phyloP scores from a whole-genome alignment of 2,329 filamentous ascomycete genomes.

The Dendrostoma leiphaemia region DNA sequence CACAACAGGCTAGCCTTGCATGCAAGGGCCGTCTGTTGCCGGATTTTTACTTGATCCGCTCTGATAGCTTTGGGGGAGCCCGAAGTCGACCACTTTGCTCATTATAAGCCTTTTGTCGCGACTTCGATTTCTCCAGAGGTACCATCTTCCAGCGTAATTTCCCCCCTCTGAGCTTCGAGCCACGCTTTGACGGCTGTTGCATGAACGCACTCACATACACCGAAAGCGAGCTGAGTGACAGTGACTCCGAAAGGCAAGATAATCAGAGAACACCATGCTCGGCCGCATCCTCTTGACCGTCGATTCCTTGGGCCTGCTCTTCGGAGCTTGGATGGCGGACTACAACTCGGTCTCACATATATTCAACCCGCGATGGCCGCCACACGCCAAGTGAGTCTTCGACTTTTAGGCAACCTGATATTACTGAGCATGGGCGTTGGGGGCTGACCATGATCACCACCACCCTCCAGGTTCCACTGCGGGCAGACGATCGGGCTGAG shows the following conservation, averaged over 20 bases:
- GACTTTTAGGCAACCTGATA: neutral
- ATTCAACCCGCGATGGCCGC: conserved; percentile 43
- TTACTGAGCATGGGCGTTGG: neutral
- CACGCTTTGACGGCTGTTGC: too few species aligned
- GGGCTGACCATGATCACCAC: neutral
- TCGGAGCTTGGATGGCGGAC: conserved; percentile 38
- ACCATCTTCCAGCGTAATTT: neutral
- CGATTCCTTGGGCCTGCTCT: conserved; percentile 34
- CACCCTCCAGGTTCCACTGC: conserved; percentile 35
- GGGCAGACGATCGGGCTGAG: conserved; percentile 42
- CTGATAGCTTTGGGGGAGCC: neutral
- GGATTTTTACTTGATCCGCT: neutral
- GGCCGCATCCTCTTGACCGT: conserved; percentile 41
- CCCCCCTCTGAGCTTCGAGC: neutral
- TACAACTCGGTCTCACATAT: conserved; percentile 38
- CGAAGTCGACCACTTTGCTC: too few species aligned
- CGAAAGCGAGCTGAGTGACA: too few species aligned
- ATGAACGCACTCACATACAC: too few species aligned
- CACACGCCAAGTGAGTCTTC: conserved; percentile 39
- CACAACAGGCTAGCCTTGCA: neutral
- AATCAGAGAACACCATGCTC: conserved; percentile 26
- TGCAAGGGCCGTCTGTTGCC: neutral
- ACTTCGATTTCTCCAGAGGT: neutral
- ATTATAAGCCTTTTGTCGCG: too few species aligned
- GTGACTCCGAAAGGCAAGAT: conserved; percentile 8